A percentile compares a stretch with the other conserved stretches of the same genome.
phyloP scores from a whole-genome alignment of 192 early-diverging fungal species.

The Dimargaris cristalligena region DNA sequence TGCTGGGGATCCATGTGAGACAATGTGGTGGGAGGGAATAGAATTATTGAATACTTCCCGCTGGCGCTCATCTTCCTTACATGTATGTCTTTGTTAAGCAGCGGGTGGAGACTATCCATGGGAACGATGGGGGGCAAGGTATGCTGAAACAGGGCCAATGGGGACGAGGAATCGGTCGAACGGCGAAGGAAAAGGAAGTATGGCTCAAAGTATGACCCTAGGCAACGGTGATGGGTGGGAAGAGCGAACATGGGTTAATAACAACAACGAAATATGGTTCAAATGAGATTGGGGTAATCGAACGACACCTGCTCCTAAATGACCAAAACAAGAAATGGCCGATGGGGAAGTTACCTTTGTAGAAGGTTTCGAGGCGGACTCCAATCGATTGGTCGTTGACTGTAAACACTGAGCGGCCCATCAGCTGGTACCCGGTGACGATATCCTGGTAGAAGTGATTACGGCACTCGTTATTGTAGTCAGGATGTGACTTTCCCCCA shows the following conservation, averaged over 20 bases:
- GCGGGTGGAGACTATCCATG: conserved; percentile 18
- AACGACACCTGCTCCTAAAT: neutral
- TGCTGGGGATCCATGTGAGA: too few relatives aligned
- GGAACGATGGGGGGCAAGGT: conserved; percentile 34
- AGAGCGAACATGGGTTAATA: neutral
- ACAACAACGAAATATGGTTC: neutral
- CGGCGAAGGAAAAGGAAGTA: conserved; percentile 29
- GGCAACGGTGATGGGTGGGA: neutral
- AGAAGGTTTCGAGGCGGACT: conserved; percentile 33
- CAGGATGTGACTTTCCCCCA: too few relatives aligned
- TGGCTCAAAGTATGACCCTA: conserved; percentile 26
- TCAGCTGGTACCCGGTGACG: conserved; percentile 16
- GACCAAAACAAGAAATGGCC: conserved; percentile 3
- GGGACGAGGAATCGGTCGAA: conserved; percentile 6
- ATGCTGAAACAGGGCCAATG: conserved; percentile 19
- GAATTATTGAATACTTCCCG: neutral
- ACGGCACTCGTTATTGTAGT: neutral
- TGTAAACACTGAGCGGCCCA: conserved; percentile 19
- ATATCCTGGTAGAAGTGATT: conserved; percentile 13
- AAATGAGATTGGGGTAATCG: neutral
- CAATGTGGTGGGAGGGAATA: too few relatives aligned
- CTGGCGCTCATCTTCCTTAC: conserved; percentile 12
- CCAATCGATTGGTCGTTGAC: conserved; percentile 18
- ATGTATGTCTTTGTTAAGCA: conserved; percentile 22
- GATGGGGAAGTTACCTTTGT: conserved; percentile 17